These are phyloP conservation scores for Aspergillus affinis DNA, from an alignment of 495 filamentous ascomycete genomes.

Conservation along the genomic window DNA sequence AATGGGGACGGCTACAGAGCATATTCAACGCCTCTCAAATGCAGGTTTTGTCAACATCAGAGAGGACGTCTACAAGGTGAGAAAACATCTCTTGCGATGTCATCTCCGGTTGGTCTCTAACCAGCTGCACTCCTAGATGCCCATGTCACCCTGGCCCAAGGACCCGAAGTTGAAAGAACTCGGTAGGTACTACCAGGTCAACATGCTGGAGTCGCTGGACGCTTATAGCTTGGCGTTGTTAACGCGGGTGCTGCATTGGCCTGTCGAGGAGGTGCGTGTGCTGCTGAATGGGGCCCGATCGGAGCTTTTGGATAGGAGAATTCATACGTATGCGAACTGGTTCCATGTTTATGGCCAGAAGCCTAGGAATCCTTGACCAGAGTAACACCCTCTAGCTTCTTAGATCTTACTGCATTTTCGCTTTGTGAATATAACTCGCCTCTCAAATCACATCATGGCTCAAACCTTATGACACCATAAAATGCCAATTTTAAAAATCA, in stretches of 20 bases:
- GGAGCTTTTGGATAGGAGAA: conserved; percentile 48
- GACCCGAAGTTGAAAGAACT: conserved; percentile 49
- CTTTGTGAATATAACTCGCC: too few species aligned
- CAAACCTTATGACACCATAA: too few species aligned
- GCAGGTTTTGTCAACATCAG: not conserved
- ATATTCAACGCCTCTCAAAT: not conserved
- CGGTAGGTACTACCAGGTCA: conserved; percentile 40
- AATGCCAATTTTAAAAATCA: too few species aligned
- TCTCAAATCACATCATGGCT: too few species aligned
- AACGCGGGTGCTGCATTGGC: conserved; percentile 56
- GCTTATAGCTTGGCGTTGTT: conserved; percentile 47
- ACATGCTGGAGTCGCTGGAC: conserved; percentile 42
- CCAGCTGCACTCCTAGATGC: conserved; percentile 13
- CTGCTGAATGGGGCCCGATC: conserved; percentile 53
- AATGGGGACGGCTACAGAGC: conserved; percentile 1
- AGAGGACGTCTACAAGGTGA: conserved; percentile 1
- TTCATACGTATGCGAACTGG: conserved; percentile 47
- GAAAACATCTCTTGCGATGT: not conserved
- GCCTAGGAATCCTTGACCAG: not conserved
- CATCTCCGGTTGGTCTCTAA: not conserved
- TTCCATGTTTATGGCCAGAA: conserved; percentile 38
- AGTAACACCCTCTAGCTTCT: not conserved
- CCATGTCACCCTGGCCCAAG: conserved; percentile 39
- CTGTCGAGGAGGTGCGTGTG: conserved; percentile 54
- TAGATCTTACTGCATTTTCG: too few species aligned